These are phyloP conservation scores for Exobasidium rhododendri DNA, from an alignment of 1,284 basidiomycete genomes.

Conservation along the genomic window DNA sequence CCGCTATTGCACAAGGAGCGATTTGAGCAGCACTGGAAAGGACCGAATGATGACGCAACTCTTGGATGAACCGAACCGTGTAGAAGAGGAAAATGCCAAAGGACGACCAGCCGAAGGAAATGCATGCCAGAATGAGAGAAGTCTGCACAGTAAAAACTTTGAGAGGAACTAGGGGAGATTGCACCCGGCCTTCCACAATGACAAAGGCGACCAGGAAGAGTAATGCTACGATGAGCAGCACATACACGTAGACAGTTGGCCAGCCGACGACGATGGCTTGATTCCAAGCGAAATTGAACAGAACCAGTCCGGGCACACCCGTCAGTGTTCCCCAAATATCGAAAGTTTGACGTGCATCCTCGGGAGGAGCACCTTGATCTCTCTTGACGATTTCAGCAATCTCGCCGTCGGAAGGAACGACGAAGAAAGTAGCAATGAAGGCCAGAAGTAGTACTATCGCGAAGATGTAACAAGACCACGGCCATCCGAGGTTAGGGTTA, in stretches of 20 bases:
- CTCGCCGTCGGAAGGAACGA: constrained; percentile 31
- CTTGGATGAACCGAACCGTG: constrained; percentile 18
- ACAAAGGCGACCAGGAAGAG: constrained; percentile 28
- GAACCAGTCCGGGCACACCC: constrained; percentile 29
- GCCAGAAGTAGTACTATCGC: constrained; percentile 27
- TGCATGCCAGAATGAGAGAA: constrained; percentile 21
- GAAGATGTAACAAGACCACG: constrained; percentile 37
- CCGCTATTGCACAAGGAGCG: background rate
- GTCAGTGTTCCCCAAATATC: constrained; percentile 33
- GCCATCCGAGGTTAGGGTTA: constrained; percentile 22
- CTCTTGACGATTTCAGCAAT: constrained; percentile 1
- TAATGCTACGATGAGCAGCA: constrained; percentile 36
- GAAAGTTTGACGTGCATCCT: constrained; percentile 20
- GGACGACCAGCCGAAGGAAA: constrained; percentile 31
- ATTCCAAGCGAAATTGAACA: constrained; percentile 42
- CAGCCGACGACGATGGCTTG: constrained; percentile 43
- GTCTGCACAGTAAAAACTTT: constrained; percentile 25
- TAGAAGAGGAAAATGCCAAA: constrained; percentile 41
- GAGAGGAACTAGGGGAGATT: constrained; percentile 33
- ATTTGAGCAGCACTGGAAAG: background rate
- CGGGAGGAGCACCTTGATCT: too few species aligned
- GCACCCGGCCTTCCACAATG: constrained; percentile 20
- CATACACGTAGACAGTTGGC: constrained; percentile 30
- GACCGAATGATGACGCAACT: background rate
- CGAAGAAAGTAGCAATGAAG: constrained; percentile 11